Evolutionary conservation across 1,139 yeast species (phyloP).

Genomic region (Lodderomyces parapsilosis): DNA sequence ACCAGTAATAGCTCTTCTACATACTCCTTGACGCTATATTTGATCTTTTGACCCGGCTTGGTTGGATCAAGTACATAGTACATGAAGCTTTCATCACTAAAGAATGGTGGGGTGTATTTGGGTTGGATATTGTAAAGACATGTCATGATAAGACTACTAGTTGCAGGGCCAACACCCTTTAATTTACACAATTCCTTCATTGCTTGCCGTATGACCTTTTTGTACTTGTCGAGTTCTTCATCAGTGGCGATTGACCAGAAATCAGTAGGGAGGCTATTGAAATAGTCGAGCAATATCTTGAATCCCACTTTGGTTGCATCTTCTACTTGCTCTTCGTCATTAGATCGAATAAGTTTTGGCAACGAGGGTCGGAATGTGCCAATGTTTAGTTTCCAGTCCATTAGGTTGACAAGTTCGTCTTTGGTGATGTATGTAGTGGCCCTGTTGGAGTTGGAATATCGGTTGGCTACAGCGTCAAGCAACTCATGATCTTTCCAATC

Average conservation of each 20-base stretch:
- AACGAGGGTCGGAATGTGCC: conserved; percentile 49
- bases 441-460: conserved; percentile 19
- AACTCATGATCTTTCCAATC: conserved; percentile 31
- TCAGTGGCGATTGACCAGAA: conserved; percentile 5
- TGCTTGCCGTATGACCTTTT: conserved; percentile 20
- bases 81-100: conserved; percentile 48
- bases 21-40: conserved; percentile 45
- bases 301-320: conserved; percentile 31
- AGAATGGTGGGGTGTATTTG: conserved; percentile 41
- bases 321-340: conserved; percentile 27
- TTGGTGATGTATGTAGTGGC: conserved; percentile 28
- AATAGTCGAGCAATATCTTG: conserved; percentile 20
- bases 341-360: conserved; percentile 40
- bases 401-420: conserved; percentile 36
- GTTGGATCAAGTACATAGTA: conserved; percentile 32
- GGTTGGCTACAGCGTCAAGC: conserved; percentile 22
- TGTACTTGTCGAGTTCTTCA: conserved; percentile 16
- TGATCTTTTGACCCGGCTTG: conserved; percentile 29
- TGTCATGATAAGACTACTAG: conserved; percentile 45
- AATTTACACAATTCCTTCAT: conserved; percentile 33
- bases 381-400: conserved; percentile 53
- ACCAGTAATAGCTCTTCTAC: conserved; percentile 32
- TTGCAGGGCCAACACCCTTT: conserved; percentile 53
- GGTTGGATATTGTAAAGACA: conserved; percentile 22
- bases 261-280: conserved; percentile 9